Percentiles rank a stretch among this genome's conserved stretches.
These are phyloP conservation scores for Globisporangium irregulare DNA, from an alignment of 352 stramenopile genomes.

Conservation along the genomic window DNA sequence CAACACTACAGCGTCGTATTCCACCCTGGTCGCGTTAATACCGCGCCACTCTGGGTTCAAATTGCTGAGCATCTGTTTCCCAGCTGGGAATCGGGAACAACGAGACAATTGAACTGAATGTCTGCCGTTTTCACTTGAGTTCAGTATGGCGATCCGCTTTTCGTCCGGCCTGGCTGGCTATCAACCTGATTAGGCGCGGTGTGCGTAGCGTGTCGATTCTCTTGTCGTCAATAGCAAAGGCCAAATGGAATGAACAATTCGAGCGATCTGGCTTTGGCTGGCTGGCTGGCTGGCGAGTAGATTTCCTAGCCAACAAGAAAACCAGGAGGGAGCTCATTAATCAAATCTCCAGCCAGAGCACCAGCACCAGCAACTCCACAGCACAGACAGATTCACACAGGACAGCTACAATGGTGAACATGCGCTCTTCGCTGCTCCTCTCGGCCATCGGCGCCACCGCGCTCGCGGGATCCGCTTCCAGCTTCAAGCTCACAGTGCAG, in stretches of 20 bases:
- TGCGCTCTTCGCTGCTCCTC: slow-evolving; percentile 19
- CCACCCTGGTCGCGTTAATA: neutral
- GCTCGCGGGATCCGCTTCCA: slow-evolving; percentile 21
- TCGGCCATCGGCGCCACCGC: slow-evolving; percentile 19
- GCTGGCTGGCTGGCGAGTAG: neutral
- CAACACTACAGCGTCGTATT: neutral
- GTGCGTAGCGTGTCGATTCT: neutral
- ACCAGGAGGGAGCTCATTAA: slow-evolving; percentile 9
- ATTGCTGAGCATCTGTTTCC: neutral
- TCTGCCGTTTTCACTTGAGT: slow-evolving; percentile 2
- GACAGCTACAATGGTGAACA: slow-evolving; percentile 25
- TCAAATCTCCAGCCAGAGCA: slow-evolving; percentile 4
- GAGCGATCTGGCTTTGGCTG: neutral
- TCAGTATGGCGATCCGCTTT: slow-evolving; percentile 6
- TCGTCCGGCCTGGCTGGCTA: neutral
- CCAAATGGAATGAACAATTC: neutral
- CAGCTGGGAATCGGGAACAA: slow-evolving; percentile 13
- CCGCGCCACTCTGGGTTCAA: neutral
- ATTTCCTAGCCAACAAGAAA: neutral
- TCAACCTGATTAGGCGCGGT: neutral
- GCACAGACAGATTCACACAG: neutral
- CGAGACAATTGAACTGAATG: slow-evolving; percentile 8
- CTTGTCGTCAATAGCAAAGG: neutral
- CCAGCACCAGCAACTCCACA: neutral
- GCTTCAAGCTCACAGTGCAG: slow-evolving; percentile 60